Evolutionary conservation across 768 basidiomycete species (phyloP), one percentile per base, ranked within the genome.

Genomic region (Erythrobasidium yunnanense): DNA sequence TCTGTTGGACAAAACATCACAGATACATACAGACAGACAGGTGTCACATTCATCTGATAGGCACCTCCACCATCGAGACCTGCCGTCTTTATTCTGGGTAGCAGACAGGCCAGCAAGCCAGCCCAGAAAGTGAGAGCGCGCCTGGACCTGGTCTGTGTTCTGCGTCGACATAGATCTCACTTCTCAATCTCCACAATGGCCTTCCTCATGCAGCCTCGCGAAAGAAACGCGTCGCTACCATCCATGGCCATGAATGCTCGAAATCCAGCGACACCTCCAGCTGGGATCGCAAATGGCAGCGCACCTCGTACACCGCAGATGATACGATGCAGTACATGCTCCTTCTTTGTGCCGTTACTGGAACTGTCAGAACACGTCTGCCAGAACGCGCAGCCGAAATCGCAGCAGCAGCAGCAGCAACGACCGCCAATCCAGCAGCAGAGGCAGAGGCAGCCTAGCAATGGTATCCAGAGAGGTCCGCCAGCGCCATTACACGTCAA

Each of bases 301-400:
- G n/a, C 38, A 42, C 11, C 38, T 11, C 38, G 38, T 42, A 42
- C 56, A 4, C 56, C 56, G 25, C 56, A 58, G 15, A 58, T 58
- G 56, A 58, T 58, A 4, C 6, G 56, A 38, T 58, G 56, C 35
- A 58, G 56, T 46, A 58, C 33, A 29, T 58, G 56, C 38, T 45
- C 35, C 22, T 38, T 23, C 17, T 23, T 45, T 17, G 56, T 58
- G 5, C 56, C 56, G 6, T 45, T 58, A 4, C 22, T 58, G 13
- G 56, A 58, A 25, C 27, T 58, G 4, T 22, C 35, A 11, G 56
- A 58, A 11, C 56, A 58, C 27, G 38, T 58, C 2, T 58, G 56
- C 56, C 25, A 23, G n/a, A 46, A 42, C 38, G 38, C 38, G 38
- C 35, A 46, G n/a, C 56, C 32, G 25, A 34, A 23, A 27, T 23